Conservation (phyloP, 108 stramenopile species). For the Cyclotella kingstonii region DNA sequence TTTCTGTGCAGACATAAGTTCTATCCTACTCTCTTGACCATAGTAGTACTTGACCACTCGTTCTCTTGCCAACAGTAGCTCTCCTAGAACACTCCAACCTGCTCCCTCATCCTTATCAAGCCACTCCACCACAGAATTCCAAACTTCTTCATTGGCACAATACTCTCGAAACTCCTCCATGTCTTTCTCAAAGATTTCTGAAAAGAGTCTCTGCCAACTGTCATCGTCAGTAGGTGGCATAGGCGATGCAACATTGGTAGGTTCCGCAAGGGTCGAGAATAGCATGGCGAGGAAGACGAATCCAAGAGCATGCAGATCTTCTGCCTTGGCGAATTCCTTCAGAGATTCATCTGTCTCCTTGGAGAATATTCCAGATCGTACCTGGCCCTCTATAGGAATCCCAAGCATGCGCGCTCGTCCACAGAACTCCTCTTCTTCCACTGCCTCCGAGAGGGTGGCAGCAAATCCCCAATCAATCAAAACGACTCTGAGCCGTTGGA, state of each 20-base stretch:
- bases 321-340: conserved; percentile 70
- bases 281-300: conserved; percentile 76
- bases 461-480: conserved; percentile 80
- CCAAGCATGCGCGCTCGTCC: conserved; percentile 66
- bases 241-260: conserved; percentile 44
- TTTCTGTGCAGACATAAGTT: no score
- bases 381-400: no score
- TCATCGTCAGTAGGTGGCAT: conserved; percentile 84
- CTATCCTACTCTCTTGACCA: no score
- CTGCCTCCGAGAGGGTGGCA: conserved; percentile 48
- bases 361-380: no score
- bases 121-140: conserved; percentile 60
- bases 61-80: conserved; percentile 69
- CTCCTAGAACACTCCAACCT: conserved; percentile 73
- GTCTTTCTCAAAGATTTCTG: conserved; percentile 81
- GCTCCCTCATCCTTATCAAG: conserved; percentile 72
- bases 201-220: conserved; percentile 69
- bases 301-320: conserved; percentile 83
- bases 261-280: conserved; percentile 67
- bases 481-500: conserved; percentile 46
- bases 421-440: conserved; percentile 61
- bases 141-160: conserved; percentile 74
- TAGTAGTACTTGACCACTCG: conserved; percentile 38
- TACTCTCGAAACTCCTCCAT: conserved; percentile 79
- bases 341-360: no score